Conservation (phyloP, 1,139 yeast species). For the Hanseniaspora gamundiae region DNA sequence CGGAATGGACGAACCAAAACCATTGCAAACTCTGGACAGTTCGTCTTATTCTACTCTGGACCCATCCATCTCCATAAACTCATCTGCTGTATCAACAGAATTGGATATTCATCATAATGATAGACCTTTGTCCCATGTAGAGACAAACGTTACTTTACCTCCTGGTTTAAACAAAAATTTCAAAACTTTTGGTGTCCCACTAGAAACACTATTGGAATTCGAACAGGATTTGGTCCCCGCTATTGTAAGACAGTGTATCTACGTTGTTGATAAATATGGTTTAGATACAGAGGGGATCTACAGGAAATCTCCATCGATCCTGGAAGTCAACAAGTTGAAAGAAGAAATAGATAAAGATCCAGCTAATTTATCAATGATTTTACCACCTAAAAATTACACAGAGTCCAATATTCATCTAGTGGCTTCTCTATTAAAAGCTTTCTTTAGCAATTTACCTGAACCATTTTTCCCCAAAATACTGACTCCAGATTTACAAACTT, state of each 20-base stretch:
- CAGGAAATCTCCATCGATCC: slow-evolving; percentile 68
- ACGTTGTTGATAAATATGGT: slow-evolving; percentile 75
- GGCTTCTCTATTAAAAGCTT: slow-evolving; percentile 58
- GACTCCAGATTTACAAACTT: slow-evolving; percentile 50
- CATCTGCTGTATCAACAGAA: background rate
- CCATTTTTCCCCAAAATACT: slow-evolving; percentile 51
- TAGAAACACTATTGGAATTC: slow-evolving; percentile 60
- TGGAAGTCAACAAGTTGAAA: slow-evolving; percentile 60
- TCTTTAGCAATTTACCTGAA: slow-evolving; percentile 59
- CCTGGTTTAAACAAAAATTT: slow-evolving; percentile 30
- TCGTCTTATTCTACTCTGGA: background rate
- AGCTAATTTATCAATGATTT: slow-evolving; percentile 45
- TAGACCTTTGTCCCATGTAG: slow-evolving; percentile 23
- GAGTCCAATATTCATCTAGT: slow-evolving; percentile 67
- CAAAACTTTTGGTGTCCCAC: slow-evolving; percentile 69
- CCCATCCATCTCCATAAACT: background rate
- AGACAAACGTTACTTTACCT: slow-evolving; percentile 25
- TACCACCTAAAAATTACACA: slow-evolving; percentile 37
- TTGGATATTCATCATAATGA: too few species aligned
- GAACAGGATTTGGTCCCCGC: slow-evolving; percentile 90
- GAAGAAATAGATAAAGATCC: slow-evolving; percentile 72
- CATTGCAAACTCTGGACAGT: background rate
- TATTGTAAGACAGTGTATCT: slow-evolving; percentile 81
- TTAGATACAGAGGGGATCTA: slow-evolving; percentile 80
- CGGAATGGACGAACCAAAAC: background rate